These are phyloP conservation scores for Mimosa bimucronata DNA, from an alignment of 306 rosid genomes.

Conservation along the genomic window DNA sequence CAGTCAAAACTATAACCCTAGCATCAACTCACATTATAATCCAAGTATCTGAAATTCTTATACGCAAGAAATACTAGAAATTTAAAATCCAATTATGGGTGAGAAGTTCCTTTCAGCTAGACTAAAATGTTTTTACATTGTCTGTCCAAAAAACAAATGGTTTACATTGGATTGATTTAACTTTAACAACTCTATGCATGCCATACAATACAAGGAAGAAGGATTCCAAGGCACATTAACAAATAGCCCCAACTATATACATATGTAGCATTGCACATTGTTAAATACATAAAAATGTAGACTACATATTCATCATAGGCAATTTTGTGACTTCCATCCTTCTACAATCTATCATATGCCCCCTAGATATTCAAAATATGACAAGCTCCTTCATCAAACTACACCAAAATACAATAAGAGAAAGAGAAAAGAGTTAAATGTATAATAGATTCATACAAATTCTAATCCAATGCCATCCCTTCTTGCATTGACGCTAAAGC, in stretches of 20 bases:
- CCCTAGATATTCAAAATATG: background rate
- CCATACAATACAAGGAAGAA: constrained; percentile 24
- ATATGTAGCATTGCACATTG: background rate
- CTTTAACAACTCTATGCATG: background rate
- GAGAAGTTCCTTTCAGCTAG: constrained; percentile 17
- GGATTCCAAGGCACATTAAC: constrained; percentile 13
- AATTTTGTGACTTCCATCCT: constrained; percentile 2
- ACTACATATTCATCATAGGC: constrained; percentile 14
- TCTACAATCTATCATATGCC: constrained; percentile 8
- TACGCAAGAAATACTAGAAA: constrained; percentile 13
- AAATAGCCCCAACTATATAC: background rate
- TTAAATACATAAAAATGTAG: constrained; percentile 3
- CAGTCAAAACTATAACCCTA: constrained; percentile 31
- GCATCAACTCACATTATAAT: constrained; percentile 5
- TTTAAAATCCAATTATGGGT: constrained; percentile 22
- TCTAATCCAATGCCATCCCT: constrained; percentile 18
- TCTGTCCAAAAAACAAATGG: background rate
- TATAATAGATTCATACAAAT: background rate
- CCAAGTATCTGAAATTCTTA: constrained; percentile 19
- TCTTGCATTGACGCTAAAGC: constrained; percentile 25
- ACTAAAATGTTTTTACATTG: background rate
- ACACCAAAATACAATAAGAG: constrained; percentile 4
- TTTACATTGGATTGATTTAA: background rate
- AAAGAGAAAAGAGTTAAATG: constrained; percentile 17
- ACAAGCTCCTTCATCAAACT: constrained; percentile 23